Evolutionary conservation across 179 eudicot genomes (phyloP), one percentile per base, ranked within the genome.

Genomic region (Beta corolliflora): DNA sequence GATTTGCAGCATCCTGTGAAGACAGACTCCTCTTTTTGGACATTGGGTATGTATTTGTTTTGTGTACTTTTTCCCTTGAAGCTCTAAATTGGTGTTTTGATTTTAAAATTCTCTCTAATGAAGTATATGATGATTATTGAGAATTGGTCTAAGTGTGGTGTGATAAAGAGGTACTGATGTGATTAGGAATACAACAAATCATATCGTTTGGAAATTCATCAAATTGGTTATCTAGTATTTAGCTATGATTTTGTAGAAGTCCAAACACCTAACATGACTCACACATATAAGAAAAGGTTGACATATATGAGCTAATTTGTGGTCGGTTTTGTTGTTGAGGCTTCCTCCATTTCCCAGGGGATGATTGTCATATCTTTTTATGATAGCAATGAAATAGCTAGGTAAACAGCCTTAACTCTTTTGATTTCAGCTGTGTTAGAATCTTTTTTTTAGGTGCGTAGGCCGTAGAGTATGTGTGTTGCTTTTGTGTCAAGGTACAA

Each of bases 11-110:
- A 83, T 76, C 94, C 97, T 59, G 99, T 93, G 63, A 94, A 94
- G 88, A 92, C 93, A 1, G 99, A 94, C 79, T 90, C 87, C 76
- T 94, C 94, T 16, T 94, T 94, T 69, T 96, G 99, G 99, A 96
- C 99, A 41, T 86, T 96, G 84, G 99, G 99, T 94, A 89, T 15
- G 50, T 60, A 0, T 50, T 64, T 3, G 1, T 5, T 64, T 5
- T 5, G 52, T 13, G 3, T n/a, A 23, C 0, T 3, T 48, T 9
- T 29, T 5, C 2, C 29, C 61, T 69, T 29, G 0, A 14, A 45
- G 60, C 29, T 80, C 16, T 48, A 23, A 15, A 13, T 41, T 25
- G 23, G 54, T 69, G 46, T 46, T 23, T 59, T 36, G 4, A 4
- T 21, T 12, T 14, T 23, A 45, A 60, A 5, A 23, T 46, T 58